These are phyloP conservation scores for Apium graveolens DNA, from an alignment of 129 eudicot genomes.

Conservation along the genomic window DNA sequence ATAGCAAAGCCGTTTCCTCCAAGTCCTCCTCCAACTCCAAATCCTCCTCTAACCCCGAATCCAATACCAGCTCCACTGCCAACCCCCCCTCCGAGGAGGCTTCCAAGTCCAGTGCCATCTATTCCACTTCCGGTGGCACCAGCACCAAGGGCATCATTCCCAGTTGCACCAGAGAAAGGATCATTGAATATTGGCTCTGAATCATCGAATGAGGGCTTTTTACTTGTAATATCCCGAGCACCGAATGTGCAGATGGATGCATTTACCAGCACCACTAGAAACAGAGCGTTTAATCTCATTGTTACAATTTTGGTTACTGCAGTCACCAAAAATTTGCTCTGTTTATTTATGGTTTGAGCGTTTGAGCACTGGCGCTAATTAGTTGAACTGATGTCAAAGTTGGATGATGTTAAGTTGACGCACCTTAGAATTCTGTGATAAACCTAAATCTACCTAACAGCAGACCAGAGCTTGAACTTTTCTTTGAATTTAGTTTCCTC, in stretches of 20 bases:
- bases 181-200: background rate
- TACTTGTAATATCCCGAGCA: constrained; percentile 1
- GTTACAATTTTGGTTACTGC: background rate
- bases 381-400: constrained; percentile 1
- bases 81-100: constrained; percentile 7
- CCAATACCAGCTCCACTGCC: constrained; percentile 6
- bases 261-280: background rate
- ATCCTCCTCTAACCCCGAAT: constrained; percentile 2
- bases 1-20: background rate
- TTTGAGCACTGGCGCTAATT: background rate
- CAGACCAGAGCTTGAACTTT: background rate
- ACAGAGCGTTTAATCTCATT: background rate
- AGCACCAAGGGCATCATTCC: constrained; percentile 2
- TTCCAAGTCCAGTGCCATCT: background rate
- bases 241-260: background rate
- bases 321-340: background rate
- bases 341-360: background rate
- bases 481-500: background rate
- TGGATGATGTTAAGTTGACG: background rate
- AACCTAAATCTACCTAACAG: background rate
- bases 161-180: constrained; percentile 6
- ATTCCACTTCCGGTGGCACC: constrained; percentile 3
- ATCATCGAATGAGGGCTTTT: constrained; percentile 7
- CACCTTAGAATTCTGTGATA: background rate
- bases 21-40: constrained; percentile 12